Evolutionary conservation across 306 rosid species (phyloP).

Genomic region (Vachellia pachyceras): DNA sequence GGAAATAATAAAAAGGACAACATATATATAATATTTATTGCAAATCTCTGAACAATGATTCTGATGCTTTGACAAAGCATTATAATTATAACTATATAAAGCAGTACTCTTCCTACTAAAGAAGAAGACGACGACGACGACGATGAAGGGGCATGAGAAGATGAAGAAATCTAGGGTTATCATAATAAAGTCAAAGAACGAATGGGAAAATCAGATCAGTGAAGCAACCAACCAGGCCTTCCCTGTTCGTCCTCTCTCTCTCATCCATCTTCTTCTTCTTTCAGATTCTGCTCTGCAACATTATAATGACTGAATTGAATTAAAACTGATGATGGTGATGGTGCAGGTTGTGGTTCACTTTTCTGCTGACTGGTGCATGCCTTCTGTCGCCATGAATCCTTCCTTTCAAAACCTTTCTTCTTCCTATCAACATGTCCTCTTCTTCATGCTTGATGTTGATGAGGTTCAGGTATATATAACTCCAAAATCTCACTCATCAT

Average conservation of each 20-base stretch:
- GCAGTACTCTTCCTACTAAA: background rate
- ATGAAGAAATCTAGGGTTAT: conserved; percentile 45
- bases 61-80: conserved; percentile 1
- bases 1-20: background rate
- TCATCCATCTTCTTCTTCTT: background rate
- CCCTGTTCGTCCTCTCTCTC: conserved; percentile 42
- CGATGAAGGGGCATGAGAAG: conserved; percentile 41
- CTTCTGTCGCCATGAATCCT: conserved; percentile 51
- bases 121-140: background rate
- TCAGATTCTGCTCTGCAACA: background rate
- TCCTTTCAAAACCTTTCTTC: conserved; percentile 50
- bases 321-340: background rate
- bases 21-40: background rate
- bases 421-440: conserved; percentile 37
- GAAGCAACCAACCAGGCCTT: background rate
- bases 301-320: background rate
- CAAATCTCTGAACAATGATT: background rate
- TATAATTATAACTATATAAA: background rate
- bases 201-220: conserved; percentile 46
- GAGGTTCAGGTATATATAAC: conserved; percentile 46
- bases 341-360: conserved; percentile 59
- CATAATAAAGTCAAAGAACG: conserved; percentile 43
- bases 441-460: conserved; percentile 57
- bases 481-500: too few species aligned
- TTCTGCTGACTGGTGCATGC: conserved; percentile 59